Evolutionary conservation across 1,284 basidiomycete species (phyloP).

Genomic region (Ganoderma resinaceum): DNA sequence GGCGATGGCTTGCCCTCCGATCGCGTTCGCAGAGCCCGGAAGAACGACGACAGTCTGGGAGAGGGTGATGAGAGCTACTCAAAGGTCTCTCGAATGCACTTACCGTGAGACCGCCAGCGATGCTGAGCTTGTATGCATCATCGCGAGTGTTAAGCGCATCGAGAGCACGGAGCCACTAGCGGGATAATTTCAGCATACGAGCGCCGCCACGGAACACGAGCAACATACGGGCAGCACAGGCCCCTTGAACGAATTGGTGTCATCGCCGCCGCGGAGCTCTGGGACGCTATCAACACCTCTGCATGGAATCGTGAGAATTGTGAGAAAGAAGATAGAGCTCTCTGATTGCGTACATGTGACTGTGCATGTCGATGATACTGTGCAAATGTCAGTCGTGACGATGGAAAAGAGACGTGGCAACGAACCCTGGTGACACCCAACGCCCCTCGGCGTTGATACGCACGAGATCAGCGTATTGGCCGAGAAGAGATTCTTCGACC

Average conservation of each 20-base stretch:
- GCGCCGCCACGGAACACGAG: not conserved
- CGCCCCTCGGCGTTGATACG: conserved; percentile 26
- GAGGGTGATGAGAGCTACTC: not conserved
- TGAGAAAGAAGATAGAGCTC: not conserved
- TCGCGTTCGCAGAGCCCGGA: conserved; percentile 55
- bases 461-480: conserved; percentile 10
- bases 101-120: conserved; percentile 55
- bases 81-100: not conserved
- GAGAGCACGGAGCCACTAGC: conserved; percentile 51
- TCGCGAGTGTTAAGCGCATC: conserved; percentile 53
- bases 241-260: conserved; percentile 45
- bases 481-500: conserved; percentile 33
- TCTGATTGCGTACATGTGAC: conserved; percentile 18
- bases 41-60: conserved; percentile 48
- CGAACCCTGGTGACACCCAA: conserved; percentile 33
- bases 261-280: conserved; percentile 36
- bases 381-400: not conserved
- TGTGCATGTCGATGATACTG: conserved; percentile 32
- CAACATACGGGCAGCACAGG: conserved; percentile 44
- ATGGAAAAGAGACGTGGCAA: not conserved
- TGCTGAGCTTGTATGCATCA: conserved; percentile 44
- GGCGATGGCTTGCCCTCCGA: conserved; percentile 48
- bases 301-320: no score
- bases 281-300: conserved; percentile 28
- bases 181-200: not conserved